Evolutionary conservation across 1,284 basidiomycete genomes (phyloP).

Genomic region (Leccinum insolens): DNA sequence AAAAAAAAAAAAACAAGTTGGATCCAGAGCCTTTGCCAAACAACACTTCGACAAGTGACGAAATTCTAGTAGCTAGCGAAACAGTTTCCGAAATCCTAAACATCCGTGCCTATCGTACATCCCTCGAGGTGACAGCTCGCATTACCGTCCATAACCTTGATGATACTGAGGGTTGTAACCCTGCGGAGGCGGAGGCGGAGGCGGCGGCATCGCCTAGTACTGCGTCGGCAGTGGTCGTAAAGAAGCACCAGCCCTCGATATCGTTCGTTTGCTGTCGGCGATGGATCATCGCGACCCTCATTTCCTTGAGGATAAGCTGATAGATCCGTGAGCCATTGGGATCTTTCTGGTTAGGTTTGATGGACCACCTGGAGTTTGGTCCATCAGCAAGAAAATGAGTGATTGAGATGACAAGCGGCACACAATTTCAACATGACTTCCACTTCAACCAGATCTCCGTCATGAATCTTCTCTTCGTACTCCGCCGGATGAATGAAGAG

Average conservation of each 20-base stretch:
- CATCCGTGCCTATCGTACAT: neutral
- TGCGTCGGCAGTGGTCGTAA: slow-evolving; percentile 18
- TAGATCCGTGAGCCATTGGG: no score
- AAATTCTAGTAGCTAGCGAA: neutral
- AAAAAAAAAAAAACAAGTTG: slow-evolving; percentile 4
- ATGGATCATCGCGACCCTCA: no score
- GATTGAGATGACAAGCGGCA: no score
- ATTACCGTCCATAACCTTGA: slow-evolving; percentile 30
- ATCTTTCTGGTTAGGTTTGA: no score
- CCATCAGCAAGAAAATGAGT: no score
- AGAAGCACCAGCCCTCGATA: neutral
- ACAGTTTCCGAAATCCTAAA: neutral
- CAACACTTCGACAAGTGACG: slow-evolving; percentile 1
- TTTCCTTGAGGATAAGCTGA: no score
- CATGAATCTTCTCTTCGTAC: no score
- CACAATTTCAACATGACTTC: no score
- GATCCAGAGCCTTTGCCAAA: slow-evolving; percentile 33
- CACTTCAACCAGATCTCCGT: no score
- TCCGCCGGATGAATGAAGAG: no score
- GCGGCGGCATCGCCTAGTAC: slow-evolving; percentile 26
- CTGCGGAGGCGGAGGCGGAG: slow-evolving; percentile 22
- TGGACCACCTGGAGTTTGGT: no score
- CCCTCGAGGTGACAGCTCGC: neutral
- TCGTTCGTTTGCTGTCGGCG: no score
- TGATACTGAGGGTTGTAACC: slow-evolving; percentile 25